A percentile compares a stretch with the other conserved stretches of the same genome.
Evolutionary conservation across 306 rosid species (phyloP).

Genomic region (Prunus padus): DNA sequence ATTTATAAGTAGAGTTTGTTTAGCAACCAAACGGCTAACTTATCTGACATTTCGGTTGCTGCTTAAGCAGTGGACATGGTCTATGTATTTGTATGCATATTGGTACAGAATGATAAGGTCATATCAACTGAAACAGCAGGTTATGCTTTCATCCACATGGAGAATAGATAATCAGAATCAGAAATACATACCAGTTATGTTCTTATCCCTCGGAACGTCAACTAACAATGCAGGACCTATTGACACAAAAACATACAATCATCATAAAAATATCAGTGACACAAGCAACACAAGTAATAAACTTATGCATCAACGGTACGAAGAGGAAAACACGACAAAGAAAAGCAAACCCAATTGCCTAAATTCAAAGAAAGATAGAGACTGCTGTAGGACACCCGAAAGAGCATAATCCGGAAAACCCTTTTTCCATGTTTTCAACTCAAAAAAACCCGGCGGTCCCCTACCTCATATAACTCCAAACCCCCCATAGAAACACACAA

Average conservation of each 20-base stretch:
- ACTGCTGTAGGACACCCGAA: not conserved
- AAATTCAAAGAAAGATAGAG: not conserved
- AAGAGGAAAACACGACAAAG: not conserved
- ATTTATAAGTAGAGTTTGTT: not conserved
- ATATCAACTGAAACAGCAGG: not conserved
- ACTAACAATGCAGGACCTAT: constrained; percentile 74
- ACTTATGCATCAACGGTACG: not conserved
- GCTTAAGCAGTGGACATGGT: not conserved
- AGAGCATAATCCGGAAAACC: not conserved
- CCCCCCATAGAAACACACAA: not conserved
- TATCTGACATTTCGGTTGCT: not conserved
- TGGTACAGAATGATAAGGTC: not conserved
- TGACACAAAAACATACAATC: constrained; percentile 16
- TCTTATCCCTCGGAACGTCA: constrained; percentile 76
- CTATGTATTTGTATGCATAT: not conserved
- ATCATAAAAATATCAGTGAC: not conserved
- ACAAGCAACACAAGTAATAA: not conserved
- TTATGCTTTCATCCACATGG: not conserved
- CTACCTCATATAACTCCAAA: not conserved
- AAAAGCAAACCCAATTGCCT: not conserved
- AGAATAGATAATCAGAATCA: constrained; percentile 8
- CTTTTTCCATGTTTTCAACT: not conserved
- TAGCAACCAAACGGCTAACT: not conserved
- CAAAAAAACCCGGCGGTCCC: not conserved
- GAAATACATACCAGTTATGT: constrained; percentile 69